Percentiles rank a stretch among this genome's conserved stretches.
phyloP scores from a whole-genome alignment of 192 early-diverging fungal species.

The Linnemannia exigua region DNA sequence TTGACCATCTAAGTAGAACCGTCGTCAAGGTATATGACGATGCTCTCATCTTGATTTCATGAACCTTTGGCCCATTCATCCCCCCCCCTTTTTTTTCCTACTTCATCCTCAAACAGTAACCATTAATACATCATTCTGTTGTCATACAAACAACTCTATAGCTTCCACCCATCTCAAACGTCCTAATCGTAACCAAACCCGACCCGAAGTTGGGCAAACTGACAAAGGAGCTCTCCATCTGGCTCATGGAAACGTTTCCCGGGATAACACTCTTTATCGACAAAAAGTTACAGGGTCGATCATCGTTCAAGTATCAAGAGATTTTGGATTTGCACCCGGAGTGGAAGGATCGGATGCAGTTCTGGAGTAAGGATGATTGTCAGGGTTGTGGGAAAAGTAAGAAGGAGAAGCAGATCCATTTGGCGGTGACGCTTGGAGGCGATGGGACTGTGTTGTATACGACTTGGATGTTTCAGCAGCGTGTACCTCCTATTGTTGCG shows the following conservation, averaged over 20 bases:
- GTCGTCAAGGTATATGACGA: conserved; percentile 29
- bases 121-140: background rate
- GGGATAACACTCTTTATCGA: conserved; percentile 43
- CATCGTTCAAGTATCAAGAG: conserved; percentile 40
- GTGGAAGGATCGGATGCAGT: conserved; percentile 33
- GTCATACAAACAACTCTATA: background rate
- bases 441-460: conserved; percentile 95
- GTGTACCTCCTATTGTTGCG: conserved; percentile 86
- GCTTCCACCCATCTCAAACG: conserved; percentile 49
- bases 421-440: conserved; percentile 77
- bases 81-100: background rate
- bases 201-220: conserved; percentile 45
- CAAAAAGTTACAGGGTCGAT: conserved; percentile 29
- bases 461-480: conserved; percentile 86
- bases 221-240: conserved; percentile 39
- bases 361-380: conserved; percentile 42
- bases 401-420: conserved; percentile 42
- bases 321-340: conserved; percentile 21
- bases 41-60: background rate
- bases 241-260: conserved; percentile 38
- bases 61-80: background rate
- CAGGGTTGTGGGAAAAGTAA: background rate
- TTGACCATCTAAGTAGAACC: conserved; percentile 33
- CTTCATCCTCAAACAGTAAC: background rate
- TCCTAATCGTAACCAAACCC: conserved; percentile 55